Evolutionary conservation across 805 yeast genomes (phyloP).

Genomic region (Lipomyces japonicus): DNA sequence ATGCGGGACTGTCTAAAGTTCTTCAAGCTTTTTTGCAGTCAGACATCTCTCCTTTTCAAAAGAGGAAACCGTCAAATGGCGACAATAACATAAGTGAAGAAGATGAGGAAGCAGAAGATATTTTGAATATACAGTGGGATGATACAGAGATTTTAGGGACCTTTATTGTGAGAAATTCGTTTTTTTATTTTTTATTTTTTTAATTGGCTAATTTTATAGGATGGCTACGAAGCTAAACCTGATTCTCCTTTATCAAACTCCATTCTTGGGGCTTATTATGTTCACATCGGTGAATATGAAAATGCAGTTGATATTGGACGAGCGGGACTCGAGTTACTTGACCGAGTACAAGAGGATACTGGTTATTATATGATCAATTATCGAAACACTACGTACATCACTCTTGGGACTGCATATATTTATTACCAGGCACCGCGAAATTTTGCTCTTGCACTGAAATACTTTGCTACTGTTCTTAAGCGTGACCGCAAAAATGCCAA

Average conservation of each 20-base stretch:
- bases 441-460: constrained; percentile 63
- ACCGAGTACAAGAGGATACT: not conserved
- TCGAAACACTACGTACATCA: constrained; percentile 10
- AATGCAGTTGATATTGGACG: constrained; percentile 59
- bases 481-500: constrained; percentile 47
- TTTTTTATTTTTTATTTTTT: not conserved
- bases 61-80: constrained; percentile 29
- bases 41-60: constrained; percentile 59
- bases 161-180: constrained; percentile 4
- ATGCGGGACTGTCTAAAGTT: constrained; percentile 58
- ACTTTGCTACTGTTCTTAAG: constrained; percentile 61
- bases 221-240: constrained; percentile 44
- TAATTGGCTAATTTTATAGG: constrained; percentile 25
- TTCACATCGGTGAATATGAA: constrained; percentile 60
- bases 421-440: constrained; percentile 89
- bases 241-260: constrained; percentile 59
- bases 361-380: constrained; percentile 5
- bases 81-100: constrained; percentile 24
- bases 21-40: constrained; percentile 63
- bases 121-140: constrained; percentile 9
- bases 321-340: constrained; percentile 50
- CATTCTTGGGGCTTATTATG: constrained; percentile 56
- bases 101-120: constrained; percentile 26
- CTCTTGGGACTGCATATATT: constrained; percentile 72
- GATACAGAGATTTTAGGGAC: constrained; percentile 12